Percentiles rank a stretch among this genome's conserved stretches.
These are phyloP conservation scores for Yamadazyma mexicana DNA, from an alignment of 1,139 yeast species.

Conservation along the genomic window DNA sequence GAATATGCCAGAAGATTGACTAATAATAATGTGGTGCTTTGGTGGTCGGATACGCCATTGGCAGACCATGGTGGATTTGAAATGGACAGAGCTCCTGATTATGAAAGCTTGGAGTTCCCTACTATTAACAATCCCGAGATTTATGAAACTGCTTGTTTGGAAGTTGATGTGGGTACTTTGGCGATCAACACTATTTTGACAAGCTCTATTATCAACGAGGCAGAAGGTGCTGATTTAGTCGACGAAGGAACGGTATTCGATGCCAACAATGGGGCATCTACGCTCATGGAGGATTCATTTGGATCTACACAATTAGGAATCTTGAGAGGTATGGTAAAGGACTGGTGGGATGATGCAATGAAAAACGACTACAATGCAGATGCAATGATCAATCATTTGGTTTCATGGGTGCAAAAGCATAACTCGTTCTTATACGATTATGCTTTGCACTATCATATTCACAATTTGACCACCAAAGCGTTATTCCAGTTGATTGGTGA, in stretches of 20 bases:
- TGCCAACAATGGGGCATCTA: slow-evolving; percentile 48
- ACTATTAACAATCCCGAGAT: slow-evolving; percentile 77
- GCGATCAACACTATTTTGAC: slow-evolving; percentile 85
- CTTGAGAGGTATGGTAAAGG: slow-evolving; percentile 72
- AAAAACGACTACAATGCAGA: slow-evolving; percentile 74
- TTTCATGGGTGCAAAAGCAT: slow-evolving; percentile 83
- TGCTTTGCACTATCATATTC: slow-evolving; percentile 80
- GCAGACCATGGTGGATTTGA: slow-evolving; percentile 91
- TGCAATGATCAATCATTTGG: slow-evolving; percentile 77
- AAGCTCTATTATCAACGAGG: slow-evolving; percentile 80
- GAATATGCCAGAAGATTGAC: slow-evolving; percentile 78
- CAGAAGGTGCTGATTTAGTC: slow-evolving; percentile 83
- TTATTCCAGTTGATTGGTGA: slow-evolving; percentile 80
- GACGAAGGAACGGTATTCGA: slow-evolving; percentile 48
- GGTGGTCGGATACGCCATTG: slow-evolving; percentile 88
- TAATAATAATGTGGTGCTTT: slow-evolving; percentile 67
- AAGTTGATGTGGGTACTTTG: slow-evolving; percentile 74
- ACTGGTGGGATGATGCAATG: slow-evolving; percentile 94
- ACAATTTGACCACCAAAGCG: slow-evolving; percentile 82
- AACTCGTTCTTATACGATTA: slow-evolving; percentile 76
- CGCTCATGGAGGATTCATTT: slow-evolving; percentile 74
- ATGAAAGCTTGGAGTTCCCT: slow-evolving; percentile 70
- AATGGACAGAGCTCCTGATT: slow-evolving; percentile 52
- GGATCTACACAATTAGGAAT: slow-evolving; percentile 74
- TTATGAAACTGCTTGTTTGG: slow-evolving; percentile 77